Evolutionary conservation across 345 rosid genomes (phyloP), one percentile per base, ranked within the genome.

Genomic region (Euphorbia lathyris): DNA sequence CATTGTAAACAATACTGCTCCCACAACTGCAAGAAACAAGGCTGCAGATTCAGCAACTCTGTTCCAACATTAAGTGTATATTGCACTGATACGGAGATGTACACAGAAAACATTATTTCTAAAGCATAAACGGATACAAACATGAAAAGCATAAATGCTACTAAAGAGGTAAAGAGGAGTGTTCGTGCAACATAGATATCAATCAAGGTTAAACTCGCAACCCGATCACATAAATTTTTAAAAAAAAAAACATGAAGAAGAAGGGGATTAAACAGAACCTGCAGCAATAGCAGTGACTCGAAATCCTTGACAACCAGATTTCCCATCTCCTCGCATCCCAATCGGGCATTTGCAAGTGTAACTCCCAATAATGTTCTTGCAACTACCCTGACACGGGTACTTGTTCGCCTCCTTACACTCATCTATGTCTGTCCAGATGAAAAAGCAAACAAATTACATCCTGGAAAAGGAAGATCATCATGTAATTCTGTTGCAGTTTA

Each of bases 251-350:
- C 7, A 38, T 48, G 66, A 9, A 5, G 10, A 26, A 26, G 26
- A 20, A 7, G 9, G 17, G 2, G 3, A 20, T 30, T 4, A 11
- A 9, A 34, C 11, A 6, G 29, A 51, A 73, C 71, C 58, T 59
- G 71, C 53, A 12, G 61, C 42, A 38, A 59, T 66, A 3, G 61
- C 53, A 0, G 58, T 43, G 32, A 72, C 48, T 3, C 58, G 42
- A 56, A 65, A 56, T 65, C 70, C 76, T 26, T 43, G 62, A 67
- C 77, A 74, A 3, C 72, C 64, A 11, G 11, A 23, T 67, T 68
- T 68, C 4, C 63, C 68, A 61, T 74, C 63, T 3, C 77, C 77
- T 19, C 29, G 61, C 69, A 63, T 74, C 50, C 78, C 69, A 23
- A 69, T 40, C 19, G 73, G 73, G 47, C 78, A 74, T 2, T 40